Evolutionary conservation across 2,329 filamentous ascomycete species (phyloP).

Genomic region (Penicillium sp.): DNA sequence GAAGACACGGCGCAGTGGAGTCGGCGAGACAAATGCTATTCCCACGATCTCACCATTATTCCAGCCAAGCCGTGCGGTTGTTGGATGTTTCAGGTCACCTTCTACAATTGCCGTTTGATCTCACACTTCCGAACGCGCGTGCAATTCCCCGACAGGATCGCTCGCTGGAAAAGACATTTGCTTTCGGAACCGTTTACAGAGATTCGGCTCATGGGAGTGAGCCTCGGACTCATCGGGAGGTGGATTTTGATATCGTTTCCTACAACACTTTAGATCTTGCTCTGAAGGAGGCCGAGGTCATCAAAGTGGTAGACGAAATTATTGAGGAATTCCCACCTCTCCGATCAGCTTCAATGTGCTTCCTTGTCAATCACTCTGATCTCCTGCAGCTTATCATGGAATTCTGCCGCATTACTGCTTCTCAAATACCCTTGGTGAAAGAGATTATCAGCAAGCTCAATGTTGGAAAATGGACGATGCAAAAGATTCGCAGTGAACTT

Average conservation of each 20-base stretch:
- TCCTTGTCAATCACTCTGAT: slow-evolving; percentile 86
- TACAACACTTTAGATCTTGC: slow-evolving; percentile 77
- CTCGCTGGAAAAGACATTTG: slow-evolving; percentile 72
- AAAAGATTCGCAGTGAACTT: slow-evolving; percentile 78
- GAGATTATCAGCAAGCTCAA: slow-evolving; percentile 86
- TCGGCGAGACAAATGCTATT: slow-evolving; percentile 73
- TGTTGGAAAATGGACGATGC: slow-evolving; percentile 76
- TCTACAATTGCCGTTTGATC: slow-evolving; percentile 88
- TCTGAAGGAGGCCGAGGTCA: slow-evolving; percentile 86
- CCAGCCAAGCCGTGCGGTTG: slow-evolving; percentile 71
- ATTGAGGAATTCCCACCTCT: slow-evolving; percentile 76
- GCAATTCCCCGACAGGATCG: slow-evolving; percentile 69
- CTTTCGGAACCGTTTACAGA: slow-evolving; percentile 85
- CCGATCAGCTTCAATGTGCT: slow-evolving; percentile 72
- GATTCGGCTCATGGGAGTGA: slow-evolving; percentile 77
- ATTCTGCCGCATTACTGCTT: slow-evolving; percentile 73
- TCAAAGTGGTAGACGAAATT: slow-evolving; percentile 94
- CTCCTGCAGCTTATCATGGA: slow-evolving; percentile 87
- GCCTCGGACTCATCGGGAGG: slow-evolving; percentile 79
- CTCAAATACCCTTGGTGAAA: slow-evolving; percentile 70
- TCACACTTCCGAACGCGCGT: slow-evolving; percentile 85
- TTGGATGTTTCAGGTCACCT: slow-evolving; percentile 83
- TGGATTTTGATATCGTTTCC: slow-evolving; percentile 95
- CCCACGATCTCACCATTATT: slow-evolving; percentile 78
- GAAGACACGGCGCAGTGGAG: slow-evolving; percentile 85